Evolutionary conservation across 2,329 filamentous ascomycete genomes (phyloP).

Genomic region (Sporothrix curviconia): DNA sequence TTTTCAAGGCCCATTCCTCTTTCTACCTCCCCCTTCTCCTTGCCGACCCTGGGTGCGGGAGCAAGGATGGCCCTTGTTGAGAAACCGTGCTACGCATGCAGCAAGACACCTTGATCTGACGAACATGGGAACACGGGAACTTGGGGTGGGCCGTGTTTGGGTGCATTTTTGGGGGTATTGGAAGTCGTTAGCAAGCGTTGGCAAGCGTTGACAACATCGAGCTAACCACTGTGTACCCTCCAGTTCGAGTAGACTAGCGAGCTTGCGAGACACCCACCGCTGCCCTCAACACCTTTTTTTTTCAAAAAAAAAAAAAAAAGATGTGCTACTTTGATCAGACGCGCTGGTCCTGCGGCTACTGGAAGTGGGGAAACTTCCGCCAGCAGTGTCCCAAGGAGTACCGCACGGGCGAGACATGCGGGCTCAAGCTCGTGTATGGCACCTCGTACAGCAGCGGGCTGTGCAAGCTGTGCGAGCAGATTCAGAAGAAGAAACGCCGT

Average conservation of each 20-base stretch:
- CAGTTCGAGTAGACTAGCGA: background rate
- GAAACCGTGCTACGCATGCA: background rate
- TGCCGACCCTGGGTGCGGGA: background rate
- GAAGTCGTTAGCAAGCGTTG: no score
- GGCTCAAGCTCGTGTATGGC: conserved; percentile 79
- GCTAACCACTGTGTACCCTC: no score
- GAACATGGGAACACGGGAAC: background rate
- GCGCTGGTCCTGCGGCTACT: conserved; percentile 78
- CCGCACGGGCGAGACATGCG: conserved; percentile 92
- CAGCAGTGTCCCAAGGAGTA: conserved; percentile 93
- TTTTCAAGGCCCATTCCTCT: no score
- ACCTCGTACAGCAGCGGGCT: conserved; percentile 57
- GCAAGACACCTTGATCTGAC: background rate
- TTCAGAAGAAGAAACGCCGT: conserved; percentile 75
- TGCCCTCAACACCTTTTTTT: background rate
- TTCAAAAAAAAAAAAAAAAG: conserved; percentile 19
- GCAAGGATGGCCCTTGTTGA: conserved; percentile 5
- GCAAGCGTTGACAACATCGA: background rate
- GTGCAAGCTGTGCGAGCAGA: conserved; percentile 84
- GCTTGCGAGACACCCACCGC: background rate
- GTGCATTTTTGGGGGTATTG: background rate
- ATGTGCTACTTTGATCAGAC: conserved; percentile 96
- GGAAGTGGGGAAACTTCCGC: conserved; percentile 90
- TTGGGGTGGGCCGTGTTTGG: no score
- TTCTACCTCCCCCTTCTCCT: no score